Evolutionary conservation across 345 rosid species (phyloP), one percentile per base, ranked within the genome.

Genomic region (Brassica incana): DNA sequence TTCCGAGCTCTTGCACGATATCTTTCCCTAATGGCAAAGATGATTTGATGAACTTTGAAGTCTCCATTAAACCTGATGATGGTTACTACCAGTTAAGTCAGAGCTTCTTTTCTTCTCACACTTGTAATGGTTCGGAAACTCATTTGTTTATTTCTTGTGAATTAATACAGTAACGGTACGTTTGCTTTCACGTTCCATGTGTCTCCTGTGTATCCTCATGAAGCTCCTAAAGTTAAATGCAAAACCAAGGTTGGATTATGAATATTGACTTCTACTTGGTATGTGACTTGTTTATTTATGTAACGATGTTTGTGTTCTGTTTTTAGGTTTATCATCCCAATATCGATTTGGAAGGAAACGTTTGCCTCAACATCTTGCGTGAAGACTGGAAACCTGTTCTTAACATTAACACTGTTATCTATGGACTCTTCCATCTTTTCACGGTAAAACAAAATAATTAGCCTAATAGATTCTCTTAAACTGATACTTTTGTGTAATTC

Each of bases 381-480:
- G 98, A 93, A 86, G 97, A 96, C 73, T 96, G 99, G 99, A 96
- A 96, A 80, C 99, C 97, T 2, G 97, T 96, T 72, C 97, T 96
- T 40, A 96, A 86, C 78, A 93, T 96, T 40, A 96, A 96, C 87
- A 96, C 98, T 10, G 79, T 93, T 12, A 86, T 96, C 33, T 96
- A 96, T 25, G 98, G 98, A 76, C 83, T 96, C 52, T 89, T 82
- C 85, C 99, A 96, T 86, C 95, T 93, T 29, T 93, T 93, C 86
- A 93, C 97, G 85, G 98, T 96, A 92, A 12, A 48, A 45, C 4
- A 1, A 12, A 48, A 45, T 1, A 1, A 1, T 33, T 64, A 38
- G 16, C 50, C 1, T 23, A 23, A 23, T 23, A 23, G 25, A 23
- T 27, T 63, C 5, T 5, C 33, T 25, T 36, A 10, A 36, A 20